Conservation (phyloP, 768 basidiomycete genomes). For the Cubamyces lactineus region DNA sequence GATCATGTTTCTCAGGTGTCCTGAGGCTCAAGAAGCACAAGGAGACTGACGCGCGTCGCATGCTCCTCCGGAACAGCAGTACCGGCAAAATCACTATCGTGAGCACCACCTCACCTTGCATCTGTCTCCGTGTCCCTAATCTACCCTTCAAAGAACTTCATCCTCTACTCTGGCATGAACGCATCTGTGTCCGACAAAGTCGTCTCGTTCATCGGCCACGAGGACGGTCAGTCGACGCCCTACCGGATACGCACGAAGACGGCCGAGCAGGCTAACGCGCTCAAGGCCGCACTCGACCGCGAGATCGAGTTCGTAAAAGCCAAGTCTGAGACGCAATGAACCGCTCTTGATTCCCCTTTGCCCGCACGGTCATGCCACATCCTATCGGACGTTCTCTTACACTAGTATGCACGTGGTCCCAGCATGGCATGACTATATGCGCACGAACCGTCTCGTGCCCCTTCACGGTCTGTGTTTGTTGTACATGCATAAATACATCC, state of each 20-base stretch:
- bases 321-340: constrained; percentile 22
- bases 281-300: constrained; percentile 62
- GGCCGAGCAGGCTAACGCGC: constrained; percentile 56
- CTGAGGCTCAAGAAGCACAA: constrained; percentile 77
- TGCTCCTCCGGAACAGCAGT: constrained; percentile 71
- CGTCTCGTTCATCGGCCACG: constrained; percentile 72
- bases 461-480: constrained; percentile 16
- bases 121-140: neutral
- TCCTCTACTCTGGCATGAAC: constrained; percentile 60
- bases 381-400: neutral
- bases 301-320: constrained; percentile 53
- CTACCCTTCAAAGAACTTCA: constrained; percentile 66
- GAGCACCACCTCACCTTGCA: constrained; percentile 33
- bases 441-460: neutral
- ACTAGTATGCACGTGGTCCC: neutral
- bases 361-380: neutral
- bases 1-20: constrained; percentile 50
- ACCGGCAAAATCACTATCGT: constrained; percentile 80
- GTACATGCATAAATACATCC: constrained; percentile 25
- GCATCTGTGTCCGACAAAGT: constrained; percentile 54
- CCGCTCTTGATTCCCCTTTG: neutral
- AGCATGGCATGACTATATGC: constrained; percentile 12
- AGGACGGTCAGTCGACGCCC: constrained; percentile 56
- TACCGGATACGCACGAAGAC: constrained; percentile 66
- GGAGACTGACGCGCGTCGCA: constrained; percentile 55